Conservation (phyloP, 2,329 filamentous ascomycete genomes). For the Colletotrichum phormii region DNA sequence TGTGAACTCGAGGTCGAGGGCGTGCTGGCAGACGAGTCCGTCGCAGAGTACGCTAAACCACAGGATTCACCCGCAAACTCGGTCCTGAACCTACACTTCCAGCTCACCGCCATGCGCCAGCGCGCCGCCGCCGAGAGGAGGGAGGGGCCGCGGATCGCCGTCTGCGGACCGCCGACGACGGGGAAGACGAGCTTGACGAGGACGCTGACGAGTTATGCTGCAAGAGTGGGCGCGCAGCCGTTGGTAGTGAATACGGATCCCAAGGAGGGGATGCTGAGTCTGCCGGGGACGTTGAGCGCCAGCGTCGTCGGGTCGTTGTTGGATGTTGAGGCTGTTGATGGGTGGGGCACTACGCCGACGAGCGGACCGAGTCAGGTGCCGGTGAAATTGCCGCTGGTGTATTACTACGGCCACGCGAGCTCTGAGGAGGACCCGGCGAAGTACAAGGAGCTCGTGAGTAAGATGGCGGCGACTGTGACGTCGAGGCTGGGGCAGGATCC, state of each 20-base stretch:
- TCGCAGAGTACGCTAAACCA: conserved; percentile 73
- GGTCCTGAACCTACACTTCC: conserved; percentile 89
- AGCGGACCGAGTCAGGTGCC: conserved; percentile 89
- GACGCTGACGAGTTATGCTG: conserved; percentile 83
- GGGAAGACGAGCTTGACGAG: conserved; percentile 88
- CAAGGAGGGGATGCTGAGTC: conserved; percentile 79
- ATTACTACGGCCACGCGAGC: conserved; percentile 82
- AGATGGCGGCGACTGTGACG: conserved; percentile 82
- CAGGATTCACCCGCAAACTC: conserved; percentile 85
- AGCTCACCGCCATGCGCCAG: conserved; percentile 79
- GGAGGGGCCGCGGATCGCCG: conserved; percentile 83
- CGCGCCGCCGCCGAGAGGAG: conserved; percentile 60
- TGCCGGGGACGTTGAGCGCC: conserved; percentile 86
- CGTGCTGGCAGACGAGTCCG: conserved; percentile 62
- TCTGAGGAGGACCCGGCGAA: conserved; percentile 79
- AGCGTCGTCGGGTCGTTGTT: conserved; percentile 89
- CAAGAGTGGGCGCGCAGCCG: conserved; percentile 78
- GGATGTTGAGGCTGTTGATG: conserved; percentile 82
- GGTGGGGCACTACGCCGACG: conserved; percentile 91
- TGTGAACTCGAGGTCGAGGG: conserved; percentile 85
- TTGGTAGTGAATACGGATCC: conserved; percentile 88
- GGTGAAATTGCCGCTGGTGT: conserved; percentile 91
- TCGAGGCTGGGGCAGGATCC: conserved; percentile 82
- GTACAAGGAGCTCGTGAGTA: conserved; percentile 80
- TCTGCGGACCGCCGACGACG: conserved; percentile 81